Percentiles rank a stretch among this genome's conserved stretches.
Conservation (phyloP, 176 grass and related monocot species). For the Zizania latifolia region DNA sequence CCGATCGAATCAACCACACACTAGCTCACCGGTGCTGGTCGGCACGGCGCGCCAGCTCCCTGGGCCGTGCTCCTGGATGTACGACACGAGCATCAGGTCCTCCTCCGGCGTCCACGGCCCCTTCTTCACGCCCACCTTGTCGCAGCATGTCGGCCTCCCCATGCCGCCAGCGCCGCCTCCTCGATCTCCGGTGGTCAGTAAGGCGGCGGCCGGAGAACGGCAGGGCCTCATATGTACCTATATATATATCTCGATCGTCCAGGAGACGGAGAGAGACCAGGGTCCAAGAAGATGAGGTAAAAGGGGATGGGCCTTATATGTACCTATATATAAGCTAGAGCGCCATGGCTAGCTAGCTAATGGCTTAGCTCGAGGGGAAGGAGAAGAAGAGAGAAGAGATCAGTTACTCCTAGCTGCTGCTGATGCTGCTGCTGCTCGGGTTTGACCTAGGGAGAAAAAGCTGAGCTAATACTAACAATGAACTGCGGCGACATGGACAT, state of each 20-base stretch:
- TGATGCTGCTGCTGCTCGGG: neutral
- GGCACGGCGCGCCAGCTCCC: constrained; percentile 95
- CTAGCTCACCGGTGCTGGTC: constrained; percentile 67
- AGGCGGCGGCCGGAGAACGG: too few species aligned
- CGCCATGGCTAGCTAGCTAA: too few species aligned
- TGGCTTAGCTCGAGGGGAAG: neutral
- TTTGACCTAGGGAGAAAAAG: constrained; percentile 51
- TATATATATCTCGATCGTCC: neutral
- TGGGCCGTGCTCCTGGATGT: constrained; percentile 87
- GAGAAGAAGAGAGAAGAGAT: neutral
- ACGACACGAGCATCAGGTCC: constrained; percentile 87
- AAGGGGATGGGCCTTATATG: constrained; percentile 30
- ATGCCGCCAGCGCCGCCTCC: constrained; percentile 40
- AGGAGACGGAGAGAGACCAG: neutral
- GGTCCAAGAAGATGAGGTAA: constrained; percentile 34
- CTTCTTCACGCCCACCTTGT: constrained; percentile 90
- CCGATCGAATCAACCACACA: too few species aligned
- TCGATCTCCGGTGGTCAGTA: too few species aligned
- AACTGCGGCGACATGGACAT: constrained; percentile 30
- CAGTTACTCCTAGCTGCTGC: neutral
- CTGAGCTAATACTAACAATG: constrained; percentile 27
- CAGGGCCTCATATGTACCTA: too few species aligned
- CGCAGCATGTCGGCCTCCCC: constrained; percentile 93
- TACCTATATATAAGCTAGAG: constrained; percentile 37
- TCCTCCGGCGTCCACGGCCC: constrained; percentile 98